Percentiles rank a stretch among this genome's conserved stretches.
Conservation (phyloP, 768 basidiomycete genomes). For the Termitomyces sp. region DNA sequence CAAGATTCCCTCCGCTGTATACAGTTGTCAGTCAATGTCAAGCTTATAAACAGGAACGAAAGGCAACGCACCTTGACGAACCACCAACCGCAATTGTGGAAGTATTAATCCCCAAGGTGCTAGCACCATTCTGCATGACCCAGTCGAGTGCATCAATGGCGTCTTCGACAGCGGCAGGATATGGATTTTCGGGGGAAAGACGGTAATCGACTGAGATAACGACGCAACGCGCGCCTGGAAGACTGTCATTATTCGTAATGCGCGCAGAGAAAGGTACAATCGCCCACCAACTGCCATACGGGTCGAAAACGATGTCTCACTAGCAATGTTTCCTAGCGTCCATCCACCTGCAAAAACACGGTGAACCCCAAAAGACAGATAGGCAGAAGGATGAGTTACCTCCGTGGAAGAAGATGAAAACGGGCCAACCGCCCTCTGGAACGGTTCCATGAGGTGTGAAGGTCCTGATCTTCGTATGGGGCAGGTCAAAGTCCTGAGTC, state of each 20-base stretch:
- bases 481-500: constrained; percentile 49
- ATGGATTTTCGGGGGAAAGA: constrained; percentile 66
- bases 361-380: no score
- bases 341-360: constrained; percentile 52
- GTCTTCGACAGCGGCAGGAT: constrained; percentile 70
- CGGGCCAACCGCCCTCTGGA: constrained; percentile 63
- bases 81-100: constrained; percentile 67
- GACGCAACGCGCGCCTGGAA: constrained; percentile 53
- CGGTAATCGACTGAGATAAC: constrained; percentile 69
- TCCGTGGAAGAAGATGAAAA: constrained; percentile 73
- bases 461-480: constrained; percentile 51
- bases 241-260: neutral
- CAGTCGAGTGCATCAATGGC: constrained; percentile 64
- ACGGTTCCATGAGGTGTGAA: constrained; percentile 56
- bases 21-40: neutral
- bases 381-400: constrained; percentile 32
- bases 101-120: constrained; percentile 43
- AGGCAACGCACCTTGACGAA: constrained; percentile 52
- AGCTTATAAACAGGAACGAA: neutral
- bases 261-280: neutral
- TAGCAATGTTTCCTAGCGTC: constrained; percentile 65
- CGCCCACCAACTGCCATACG: constrained; percentile 53
- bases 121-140: constrained; percentile 47
- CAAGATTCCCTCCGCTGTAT: constrained; percentile 65
- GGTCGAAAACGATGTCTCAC: constrained; percentile 58